Conservation (phyloP, 2,329 filamentous ascomycete species). For the Aspergillus awamori region DNA sequence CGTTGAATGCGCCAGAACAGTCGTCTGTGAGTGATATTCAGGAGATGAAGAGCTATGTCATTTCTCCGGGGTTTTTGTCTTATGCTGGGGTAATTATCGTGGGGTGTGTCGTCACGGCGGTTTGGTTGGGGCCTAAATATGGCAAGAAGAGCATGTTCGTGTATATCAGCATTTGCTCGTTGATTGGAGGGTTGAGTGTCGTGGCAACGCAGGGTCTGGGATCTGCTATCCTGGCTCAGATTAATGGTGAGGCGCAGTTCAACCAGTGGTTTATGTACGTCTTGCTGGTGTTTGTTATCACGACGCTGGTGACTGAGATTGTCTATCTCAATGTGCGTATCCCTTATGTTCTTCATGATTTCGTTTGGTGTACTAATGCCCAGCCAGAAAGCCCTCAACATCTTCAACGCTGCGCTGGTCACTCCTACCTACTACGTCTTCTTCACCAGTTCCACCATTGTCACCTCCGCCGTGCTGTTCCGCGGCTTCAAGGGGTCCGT, state of each 20-base stretch:
- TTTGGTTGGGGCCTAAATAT: constrained; percentile 83
- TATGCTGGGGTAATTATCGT: constrained; percentile 84
- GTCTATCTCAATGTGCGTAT: constrained; percentile 89
- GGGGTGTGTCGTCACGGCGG: constrained; percentile 69
- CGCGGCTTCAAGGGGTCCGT: constrained; percentile 88
- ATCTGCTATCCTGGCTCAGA: constrained; percentile 85
- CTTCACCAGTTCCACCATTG: constrained; percentile 93
- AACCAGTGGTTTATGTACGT: constrained; percentile 98
- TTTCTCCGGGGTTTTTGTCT: constrained; percentile 80
- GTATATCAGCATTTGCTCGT: constrained; percentile 93
- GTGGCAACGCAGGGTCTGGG: constrained; percentile 93
- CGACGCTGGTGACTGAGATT: constrained; percentile 89
- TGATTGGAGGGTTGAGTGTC: constrained; percentile 90
- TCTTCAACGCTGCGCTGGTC: constrained; percentile 95
- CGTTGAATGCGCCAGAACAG: constrained; percentile 85
- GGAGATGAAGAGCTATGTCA: constrained; percentile 86
- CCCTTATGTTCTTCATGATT: background rate
- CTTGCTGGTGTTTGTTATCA: constrained; percentile 83
- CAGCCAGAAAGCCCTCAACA: constrained; percentile 89
- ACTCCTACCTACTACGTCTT: constrained; percentile 99
- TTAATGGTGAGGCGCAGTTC: constrained; percentile 80
- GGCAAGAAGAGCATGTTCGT: constrained; percentile 98
- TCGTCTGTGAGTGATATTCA: constrained; percentile 86
- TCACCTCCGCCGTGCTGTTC: constrained; percentile 90
- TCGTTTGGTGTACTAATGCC: constrained; percentile 15